phyloP scores from a whole-genome alignment of 2,329 filamentous ascomycete species.

The Aspergillus sp. region DNA sequence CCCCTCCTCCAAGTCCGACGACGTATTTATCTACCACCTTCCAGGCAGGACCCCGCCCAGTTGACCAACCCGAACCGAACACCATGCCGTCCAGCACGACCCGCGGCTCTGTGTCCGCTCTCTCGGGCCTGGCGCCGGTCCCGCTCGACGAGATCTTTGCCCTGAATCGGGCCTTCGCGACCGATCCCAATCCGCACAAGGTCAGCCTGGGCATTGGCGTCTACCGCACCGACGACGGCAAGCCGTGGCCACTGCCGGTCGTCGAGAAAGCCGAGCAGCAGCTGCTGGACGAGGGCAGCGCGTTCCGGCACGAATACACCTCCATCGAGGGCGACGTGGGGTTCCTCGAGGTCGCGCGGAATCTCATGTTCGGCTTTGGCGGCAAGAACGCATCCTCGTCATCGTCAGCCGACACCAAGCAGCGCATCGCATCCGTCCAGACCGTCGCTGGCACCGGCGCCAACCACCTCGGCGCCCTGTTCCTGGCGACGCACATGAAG shows the following conservation, averaged over 20 bases:
- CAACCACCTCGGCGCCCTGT: slow-evolving; percentile 81
- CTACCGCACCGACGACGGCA: slow-evolving; percentile 83
- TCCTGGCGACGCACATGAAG: slow-evolving; percentile 79
- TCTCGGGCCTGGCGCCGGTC: slow-evolving; percentile 60
- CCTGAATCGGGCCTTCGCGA: slow-evolving; percentile 71
- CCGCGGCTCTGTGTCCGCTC: slow-evolving; percentile 18
- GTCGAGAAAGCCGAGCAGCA: slow-evolving; percentile 72
- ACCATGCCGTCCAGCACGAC: slow-evolving; percentile 1
- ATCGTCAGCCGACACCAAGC: slow-evolving; percentile 29
- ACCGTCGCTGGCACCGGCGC: slow-evolving; percentile 95
- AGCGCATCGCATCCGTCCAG: slow-evolving; percentile 61
- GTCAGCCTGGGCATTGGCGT: slow-evolving; percentile 86
- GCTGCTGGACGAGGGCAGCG: slow-evolving; percentile 70
- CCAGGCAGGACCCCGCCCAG: too few species aligned
- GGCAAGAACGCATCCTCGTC: slow-evolving; percentile 46
- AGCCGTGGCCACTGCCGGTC: slow-evolving; percentile 91
- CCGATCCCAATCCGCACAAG: slow-evolving; percentile 63
- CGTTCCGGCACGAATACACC: slow-evolving; percentile 93
- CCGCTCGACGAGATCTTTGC: slow-evolving; percentile 89
- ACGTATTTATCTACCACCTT: too few species aligned
- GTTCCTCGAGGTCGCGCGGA: slow-evolving; percentile 79
- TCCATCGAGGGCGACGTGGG: slow-evolving; percentile 78
- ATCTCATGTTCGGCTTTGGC: slow-evolving; percentile 59
- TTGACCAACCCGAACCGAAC: too few species aligned
- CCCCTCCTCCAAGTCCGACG: too few species aligned